These are phyloP conservation scores for Leptographium radiaticola DNA, from an alignment of 2,329 filamentous ascomycete species.

Conservation along the genomic window DNA sequence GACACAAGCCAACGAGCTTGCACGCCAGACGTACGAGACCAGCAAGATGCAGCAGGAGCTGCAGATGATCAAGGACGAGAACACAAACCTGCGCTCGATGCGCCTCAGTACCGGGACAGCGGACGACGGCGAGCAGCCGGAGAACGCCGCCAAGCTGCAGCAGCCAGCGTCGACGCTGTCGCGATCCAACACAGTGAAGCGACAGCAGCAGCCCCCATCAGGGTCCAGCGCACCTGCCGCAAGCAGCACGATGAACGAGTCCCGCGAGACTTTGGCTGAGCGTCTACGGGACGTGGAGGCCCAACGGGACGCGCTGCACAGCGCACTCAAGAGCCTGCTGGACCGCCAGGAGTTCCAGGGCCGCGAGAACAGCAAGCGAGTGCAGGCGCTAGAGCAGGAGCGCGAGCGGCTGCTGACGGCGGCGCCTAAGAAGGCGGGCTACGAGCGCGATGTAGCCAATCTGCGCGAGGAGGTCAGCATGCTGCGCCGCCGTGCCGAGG, in stretches of 20 bases:
- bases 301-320: slow-evolving; percentile 84
- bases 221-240: background rate
- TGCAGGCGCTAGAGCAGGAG: slow-evolving; percentile 63
- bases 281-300: slow-evolving; percentile 84
- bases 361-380: slow-evolving; percentile 69
- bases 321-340: slow-evolving; percentile 71
- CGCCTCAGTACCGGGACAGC: background rate
- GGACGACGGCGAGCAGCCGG: background rate
- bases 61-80: slow-evolving; percentile 39
- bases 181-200: slow-evolving; percentile 45
- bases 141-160: background rate
- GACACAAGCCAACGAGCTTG: slow-evolving; percentile 55
- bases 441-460: slow-evolving; percentile 68
- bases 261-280: slow-evolving; percentile 59
- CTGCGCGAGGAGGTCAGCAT: slow-evolving; percentile 75
- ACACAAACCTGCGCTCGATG: slow-evolving; percentile 35
- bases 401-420: slow-evolving; percentile 57
- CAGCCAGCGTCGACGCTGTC: slow-evolving; percentile 8
- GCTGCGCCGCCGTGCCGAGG: slow-evolving; percentile 76
- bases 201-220: slow-evolving; percentile 7
- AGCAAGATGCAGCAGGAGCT: slow-evolving; percentile 81
- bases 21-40: slow-evolving; percentile 65
- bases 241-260: slow-evolving; percentile 28
- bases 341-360: slow-evolving; percentile 77
- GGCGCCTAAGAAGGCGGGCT: slow-evolving; percentile 63